phyloP scores from a whole-genome alignment of 495 filamentous ascomycete species.

The Penicillium arizonense region DNA sequence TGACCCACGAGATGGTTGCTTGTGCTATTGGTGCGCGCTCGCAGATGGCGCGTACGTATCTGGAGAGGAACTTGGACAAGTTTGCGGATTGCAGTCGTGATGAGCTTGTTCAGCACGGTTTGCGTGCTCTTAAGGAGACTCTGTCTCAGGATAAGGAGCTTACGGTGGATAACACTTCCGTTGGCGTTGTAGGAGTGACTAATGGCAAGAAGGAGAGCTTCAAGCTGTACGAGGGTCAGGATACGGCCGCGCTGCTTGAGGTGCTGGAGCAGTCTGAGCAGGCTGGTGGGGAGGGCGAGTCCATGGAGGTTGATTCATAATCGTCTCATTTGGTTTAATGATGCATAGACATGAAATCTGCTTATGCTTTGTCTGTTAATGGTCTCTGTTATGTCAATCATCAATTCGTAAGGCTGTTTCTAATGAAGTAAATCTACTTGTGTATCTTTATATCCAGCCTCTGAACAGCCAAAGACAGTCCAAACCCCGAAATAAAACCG shows the following conservation, averaged over 20 bases:
- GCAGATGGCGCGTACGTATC: conserved; percentile 95
- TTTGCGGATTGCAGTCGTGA: conserved; percentile 73
- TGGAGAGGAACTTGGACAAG: conserved; percentile 84
- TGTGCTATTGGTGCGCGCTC: conserved; percentile 93
- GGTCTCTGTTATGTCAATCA: conserved; percentile 8
- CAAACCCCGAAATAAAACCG: not conserved
- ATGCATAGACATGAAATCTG: conserved; percentile 42
- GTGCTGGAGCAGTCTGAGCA: conserved; percentile 69
- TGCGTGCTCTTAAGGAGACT: conserved; percentile 91
- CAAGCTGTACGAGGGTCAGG: conserved; percentile 86
- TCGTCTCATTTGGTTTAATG: conserved; percentile 20
- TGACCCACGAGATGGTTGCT: conserved; percentile 95
- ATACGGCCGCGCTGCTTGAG: conserved; percentile 67
- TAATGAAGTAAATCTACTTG: not conserved
- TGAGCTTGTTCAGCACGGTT: conserved; percentile 85
- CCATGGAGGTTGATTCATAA: conserved; percentile 84
- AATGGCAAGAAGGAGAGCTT: conserved; percentile 69
- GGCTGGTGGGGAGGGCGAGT: conserved; percentile 61
- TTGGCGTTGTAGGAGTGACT: conserved; percentile 73
- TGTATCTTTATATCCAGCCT: not conserved
- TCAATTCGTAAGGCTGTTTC: conserved; percentile 6
- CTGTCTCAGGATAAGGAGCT: conserved; percentile 95
- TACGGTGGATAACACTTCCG: conserved; percentile 91
- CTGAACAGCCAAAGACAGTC: not conserved
- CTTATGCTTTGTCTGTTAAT: conserved; percentile 19